These are phyloP conservation scores for Camellia granthamiana DNA, from an alignment of 148 eudicot species.

Conservation along the genomic window DNA sequence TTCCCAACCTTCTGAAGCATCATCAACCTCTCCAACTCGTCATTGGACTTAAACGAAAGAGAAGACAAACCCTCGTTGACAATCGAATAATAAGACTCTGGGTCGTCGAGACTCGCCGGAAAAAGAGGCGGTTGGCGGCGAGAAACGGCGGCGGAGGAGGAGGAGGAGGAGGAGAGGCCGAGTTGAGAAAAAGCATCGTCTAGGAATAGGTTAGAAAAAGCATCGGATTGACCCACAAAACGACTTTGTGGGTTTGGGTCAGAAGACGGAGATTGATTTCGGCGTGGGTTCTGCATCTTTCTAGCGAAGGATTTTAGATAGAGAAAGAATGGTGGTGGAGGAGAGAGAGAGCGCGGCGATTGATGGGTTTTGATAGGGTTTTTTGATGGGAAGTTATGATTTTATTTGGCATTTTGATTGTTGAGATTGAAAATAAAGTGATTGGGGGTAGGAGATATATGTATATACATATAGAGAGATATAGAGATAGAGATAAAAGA, in stretches of 20 bases:
- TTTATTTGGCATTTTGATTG: neutral
- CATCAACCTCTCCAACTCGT: neutral
- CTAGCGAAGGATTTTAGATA: neutral
- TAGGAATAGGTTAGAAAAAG: slow-evolving; percentile 13
- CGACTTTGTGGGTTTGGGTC: too few species aligned
- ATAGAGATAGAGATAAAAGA: neutral
- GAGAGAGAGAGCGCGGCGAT: neutral
- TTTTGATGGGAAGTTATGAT: neutral
- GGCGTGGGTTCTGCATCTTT: neutral
- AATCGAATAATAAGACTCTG: neutral
- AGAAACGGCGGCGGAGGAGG: neutral
- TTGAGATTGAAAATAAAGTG: too few species aligned
- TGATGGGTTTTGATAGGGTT: neutral
- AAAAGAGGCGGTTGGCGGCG: neutral
- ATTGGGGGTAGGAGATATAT: neutral
- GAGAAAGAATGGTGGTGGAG: neutral
- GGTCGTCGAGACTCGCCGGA: neutral
- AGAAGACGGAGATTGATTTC: neutral
- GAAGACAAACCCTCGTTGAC: neutral
- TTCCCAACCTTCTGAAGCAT: neutral
- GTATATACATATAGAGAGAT: neutral
- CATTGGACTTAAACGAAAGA: neutral
- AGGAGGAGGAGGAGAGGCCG: neutral
- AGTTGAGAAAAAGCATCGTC: slow-evolving; percentile 11
- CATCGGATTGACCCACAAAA: neutral